Percentiles rank a stretch among this genome's conserved stretches.
phyloP scores from a whole-genome alignment of 2,329 filamentous ascomycete species.

The Macroventuria anomochaeta region DNA sequence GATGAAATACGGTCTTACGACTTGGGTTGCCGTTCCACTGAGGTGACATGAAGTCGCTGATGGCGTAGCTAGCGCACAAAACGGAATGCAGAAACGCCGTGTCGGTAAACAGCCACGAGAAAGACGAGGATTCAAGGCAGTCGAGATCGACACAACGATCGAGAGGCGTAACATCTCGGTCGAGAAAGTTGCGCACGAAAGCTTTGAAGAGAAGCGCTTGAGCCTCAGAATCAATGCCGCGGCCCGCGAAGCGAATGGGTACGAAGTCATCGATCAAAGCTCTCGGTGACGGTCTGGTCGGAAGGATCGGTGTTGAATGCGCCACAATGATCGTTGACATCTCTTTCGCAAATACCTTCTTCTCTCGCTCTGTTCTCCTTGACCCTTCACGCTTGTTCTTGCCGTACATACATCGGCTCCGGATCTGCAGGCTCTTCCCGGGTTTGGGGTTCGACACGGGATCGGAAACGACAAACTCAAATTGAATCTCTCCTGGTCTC shows the following conservation, averaged over 20 bases:
- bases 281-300: neutral
- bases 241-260: conserved; percentile 8
- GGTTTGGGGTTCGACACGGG: conserved; percentile 14
- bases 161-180: conserved; percentile 15
- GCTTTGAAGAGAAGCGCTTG: conserved; percentile 12
- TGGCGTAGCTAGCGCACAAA: conserved; percentile 15
- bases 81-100: conserved; percentile 19
- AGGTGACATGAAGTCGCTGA: conserved; percentile 15
- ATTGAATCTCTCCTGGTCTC: neutral
- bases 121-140: conserved; percentile 9
- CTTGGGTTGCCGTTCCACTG: conserved; percentile 11
- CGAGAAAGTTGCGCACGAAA: conserved; percentile 11
- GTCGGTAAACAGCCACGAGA: conserved; percentile 17
- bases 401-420: conserved; percentile 28
- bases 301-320: too few species aligned
- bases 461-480: conserved; percentile 19
- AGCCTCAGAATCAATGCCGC: conserved; percentile 7
- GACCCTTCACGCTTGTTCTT: conserved; percentile 27
- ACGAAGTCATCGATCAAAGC: conserved; percentile 1
- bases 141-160: conserved; percentile 19
- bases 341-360: conserved; percentile 8
- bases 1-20: conserved; percentile 14
- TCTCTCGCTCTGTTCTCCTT: conserved; percentile 15
- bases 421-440: conserved; percentile 20
- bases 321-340: neutral